Conservation (phyloP, 164 flowering plant genomes). For the Sextonia rubra region DNA sequence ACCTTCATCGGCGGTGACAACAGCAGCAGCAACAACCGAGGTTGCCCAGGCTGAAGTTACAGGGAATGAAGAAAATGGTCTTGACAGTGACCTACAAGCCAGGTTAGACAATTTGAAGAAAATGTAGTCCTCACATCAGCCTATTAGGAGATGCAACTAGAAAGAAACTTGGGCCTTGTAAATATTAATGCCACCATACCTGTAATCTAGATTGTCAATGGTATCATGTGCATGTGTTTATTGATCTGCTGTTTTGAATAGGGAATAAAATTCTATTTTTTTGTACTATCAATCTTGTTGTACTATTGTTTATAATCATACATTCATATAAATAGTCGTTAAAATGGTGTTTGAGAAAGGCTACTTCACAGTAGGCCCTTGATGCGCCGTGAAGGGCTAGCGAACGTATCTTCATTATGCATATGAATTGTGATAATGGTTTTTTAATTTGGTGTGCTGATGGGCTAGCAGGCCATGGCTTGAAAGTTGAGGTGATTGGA, state of each 20-base stretch:
- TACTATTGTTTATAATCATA: background rate
- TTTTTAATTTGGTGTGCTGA: too few species aligned
- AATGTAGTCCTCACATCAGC: slow-evolving; percentile 39
- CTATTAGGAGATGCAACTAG: background rate
- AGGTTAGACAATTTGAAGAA: slow-evolving; percentile 73
- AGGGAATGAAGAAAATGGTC: slow-evolving; percentile 51
- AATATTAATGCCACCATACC: background rate
- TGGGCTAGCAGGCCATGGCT: too few species aligned
- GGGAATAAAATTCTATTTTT: background rate
- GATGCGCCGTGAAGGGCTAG: too few species aligned
- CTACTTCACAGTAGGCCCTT: background rate
- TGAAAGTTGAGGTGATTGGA: too few species aligned
- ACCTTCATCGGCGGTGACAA: slow-evolving; percentile 58
- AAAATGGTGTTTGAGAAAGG: background rate
- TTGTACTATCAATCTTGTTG: background rate
- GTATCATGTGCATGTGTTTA: background rate
- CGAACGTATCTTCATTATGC: too few species aligned
- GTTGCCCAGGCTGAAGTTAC: slow-evolving; percentile 62
- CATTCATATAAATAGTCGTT: too few species aligned
- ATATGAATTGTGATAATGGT: too few species aligned
- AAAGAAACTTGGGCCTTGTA: background rate
- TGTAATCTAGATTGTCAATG: background rate
- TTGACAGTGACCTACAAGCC: slow-evolving; percentile 68
- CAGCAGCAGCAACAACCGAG: slow-evolving; percentile 53
- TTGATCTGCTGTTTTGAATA: background rate